Percentiles rank a stretch among this genome's conserved stretches.
Evolutionary conservation across 2,329 filamentous ascomycete species (phyloP).

Genomic region (Phoma sp.): DNA sequence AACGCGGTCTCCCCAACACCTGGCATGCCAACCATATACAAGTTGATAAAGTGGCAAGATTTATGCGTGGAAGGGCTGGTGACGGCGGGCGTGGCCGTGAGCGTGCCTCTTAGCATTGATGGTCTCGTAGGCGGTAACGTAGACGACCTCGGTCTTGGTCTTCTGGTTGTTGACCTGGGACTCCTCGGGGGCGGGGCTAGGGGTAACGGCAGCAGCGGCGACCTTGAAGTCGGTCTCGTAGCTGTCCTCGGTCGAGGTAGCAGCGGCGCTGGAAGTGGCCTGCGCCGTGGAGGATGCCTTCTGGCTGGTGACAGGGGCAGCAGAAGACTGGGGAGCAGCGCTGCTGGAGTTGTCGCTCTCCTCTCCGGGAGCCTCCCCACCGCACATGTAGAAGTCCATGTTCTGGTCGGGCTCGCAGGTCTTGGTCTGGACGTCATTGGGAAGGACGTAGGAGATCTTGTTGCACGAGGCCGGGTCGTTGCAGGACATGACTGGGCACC

Average conservation of each 20-base stretch:
- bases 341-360: slow-evolving; percentile 15
- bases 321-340: slow-evolving; percentile 8
- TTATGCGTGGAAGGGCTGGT: slow-evolving; percentile 45
- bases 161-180: slow-evolving; percentile 18
- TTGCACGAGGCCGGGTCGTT: slow-evolving; percentile 29
- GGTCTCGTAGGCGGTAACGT: slow-evolving; percentile 41
- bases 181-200: slow-evolving; percentile 19
- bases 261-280: slow-evolving; percentile 18
- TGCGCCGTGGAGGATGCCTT: slow-evolving; percentile 8
- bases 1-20: slow-evolving; percentile 28
- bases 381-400: slow-evolving; percentile 47
- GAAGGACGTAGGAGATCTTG: slow-evolving; percentile 40
- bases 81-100: slow-evolving; percentile 38
- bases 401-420: slow-evolving; percentile 35
- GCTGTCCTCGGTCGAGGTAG: slow-evolving; percentile 15
- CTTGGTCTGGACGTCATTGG: slow-evolving; percentile 44
- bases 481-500: slow-evolving; percentile 43
- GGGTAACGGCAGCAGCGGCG: slow-evolving; percentile 33
- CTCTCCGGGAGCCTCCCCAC: slow-evolving; percentile 32
- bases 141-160: slow-evolving; percentile 40
- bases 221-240: slow-evolving; percentile 24
- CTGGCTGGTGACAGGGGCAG: slow-evolving; percentile 20
- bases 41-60: slow-evolving; percentile 14
- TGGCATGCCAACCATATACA: slow-evolving; percentile 29
- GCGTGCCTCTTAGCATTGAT: slow-evolving; percentile 45